These are phyloP conservation scores for Ananas comosus DNA, from an alignment of 176 grass and related monocot genomes.

Conservation along the genomic window DNA sequence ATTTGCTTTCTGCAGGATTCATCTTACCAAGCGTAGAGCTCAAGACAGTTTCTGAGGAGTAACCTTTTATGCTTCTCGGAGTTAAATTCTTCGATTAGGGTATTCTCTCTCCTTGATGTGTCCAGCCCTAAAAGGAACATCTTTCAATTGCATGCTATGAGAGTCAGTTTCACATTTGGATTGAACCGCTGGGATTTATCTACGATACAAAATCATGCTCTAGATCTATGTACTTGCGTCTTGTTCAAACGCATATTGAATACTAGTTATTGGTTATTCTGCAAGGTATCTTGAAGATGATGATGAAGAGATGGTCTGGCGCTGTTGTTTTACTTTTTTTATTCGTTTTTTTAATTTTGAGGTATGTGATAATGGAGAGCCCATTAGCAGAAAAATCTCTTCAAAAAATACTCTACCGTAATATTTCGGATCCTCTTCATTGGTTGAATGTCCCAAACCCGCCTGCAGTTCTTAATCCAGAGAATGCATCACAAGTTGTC, in stretches of 20 bases:
- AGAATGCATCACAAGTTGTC: constrained; percentile 45
- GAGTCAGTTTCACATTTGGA: background rate
- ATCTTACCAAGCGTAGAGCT: background rate
- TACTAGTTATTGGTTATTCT: background rate
- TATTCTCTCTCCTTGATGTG: background rate
- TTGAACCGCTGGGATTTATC: background rate
- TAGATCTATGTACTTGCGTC: background rate
- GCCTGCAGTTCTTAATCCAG: constrained; percentile 49
- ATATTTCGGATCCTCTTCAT: constrained; percentile 44
- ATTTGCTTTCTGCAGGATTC: background rate
- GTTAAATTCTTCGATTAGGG: background rate
- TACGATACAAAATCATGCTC: background rate
- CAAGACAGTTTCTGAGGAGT: background rate
- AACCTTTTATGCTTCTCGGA: background rate
- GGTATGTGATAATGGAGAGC: constrained; percentile 75
- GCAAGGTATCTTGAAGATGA: constrained; percentile 19
- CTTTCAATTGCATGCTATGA: background rate
- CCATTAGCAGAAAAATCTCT: constrained; percentile 66
- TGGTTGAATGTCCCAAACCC: constrained; percentile 61
- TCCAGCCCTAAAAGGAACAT: background rate
- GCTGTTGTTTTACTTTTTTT: constrained; percentile 44
- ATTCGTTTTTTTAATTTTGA: constrained; percentile 62
- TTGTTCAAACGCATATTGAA: background rate
- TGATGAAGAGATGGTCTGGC: constrained; percentile 99
- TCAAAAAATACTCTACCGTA: constrained; percentile 60